Percentiles rank a stretch among this genome's conserved stretches.
phyloP scores from a whole-genome alignment of 2,329 filamentous ascomycete genomes.

The Beauveria sp. region DNA sequence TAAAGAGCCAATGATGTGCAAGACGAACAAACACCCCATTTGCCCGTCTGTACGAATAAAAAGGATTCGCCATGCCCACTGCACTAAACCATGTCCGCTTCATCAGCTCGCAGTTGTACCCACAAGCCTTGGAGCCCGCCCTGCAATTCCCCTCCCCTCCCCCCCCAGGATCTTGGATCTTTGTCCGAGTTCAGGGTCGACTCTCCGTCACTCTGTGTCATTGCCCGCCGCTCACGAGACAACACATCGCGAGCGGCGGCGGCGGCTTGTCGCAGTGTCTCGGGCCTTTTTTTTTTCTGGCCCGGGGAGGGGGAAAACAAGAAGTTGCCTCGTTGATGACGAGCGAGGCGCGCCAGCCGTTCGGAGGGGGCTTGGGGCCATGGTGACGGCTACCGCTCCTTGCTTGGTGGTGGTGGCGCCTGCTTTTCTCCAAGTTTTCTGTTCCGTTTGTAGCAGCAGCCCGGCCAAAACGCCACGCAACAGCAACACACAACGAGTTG shows the following conservation, averaged over 20 bases:
- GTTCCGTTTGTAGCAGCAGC: neutral
- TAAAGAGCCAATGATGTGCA: neutral
- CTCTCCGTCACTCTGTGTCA: too few species aligned
- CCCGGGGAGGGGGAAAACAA: neutral
- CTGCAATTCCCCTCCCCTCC: neutral
- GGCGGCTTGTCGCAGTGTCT: neutral
- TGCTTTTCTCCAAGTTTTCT: neutral
- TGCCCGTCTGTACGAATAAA: neutral
- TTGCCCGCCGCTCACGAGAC: too few species aligned
- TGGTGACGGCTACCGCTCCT: neutral
- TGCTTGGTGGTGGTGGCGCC: neutral
- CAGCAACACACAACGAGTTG: neutral
- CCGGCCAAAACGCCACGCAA: constrained; percentile 1
- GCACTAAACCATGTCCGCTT: neutral
- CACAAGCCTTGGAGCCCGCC: neutral
- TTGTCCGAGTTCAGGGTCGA: neutral
- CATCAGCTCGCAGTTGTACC: neutral
- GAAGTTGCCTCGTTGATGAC: neutral
- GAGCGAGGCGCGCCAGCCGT: constrained; percentile 1
- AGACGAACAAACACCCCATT: neutral
- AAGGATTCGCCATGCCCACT: neutral
- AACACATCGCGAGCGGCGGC: neutral
- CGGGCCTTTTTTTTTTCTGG: neutral
- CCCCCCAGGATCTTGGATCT: constrained; percentile 8
- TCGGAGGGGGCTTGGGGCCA: neutral